Base-by-base conservation (phyloP, 2,329 filamentous ascomycete species). In the Dactylella cylindrospora region DNA sequence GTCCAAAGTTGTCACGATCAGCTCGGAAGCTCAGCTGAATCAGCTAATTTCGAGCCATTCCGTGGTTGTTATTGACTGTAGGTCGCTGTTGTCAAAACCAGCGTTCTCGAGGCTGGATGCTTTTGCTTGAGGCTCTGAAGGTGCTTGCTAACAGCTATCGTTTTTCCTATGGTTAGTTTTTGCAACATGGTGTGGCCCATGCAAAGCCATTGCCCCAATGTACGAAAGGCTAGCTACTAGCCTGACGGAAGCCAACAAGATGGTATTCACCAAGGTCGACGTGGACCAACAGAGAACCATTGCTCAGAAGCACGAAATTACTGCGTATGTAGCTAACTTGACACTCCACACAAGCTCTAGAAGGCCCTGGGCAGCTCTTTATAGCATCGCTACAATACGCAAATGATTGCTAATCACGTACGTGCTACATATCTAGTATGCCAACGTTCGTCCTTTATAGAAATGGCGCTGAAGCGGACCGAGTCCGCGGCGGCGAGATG, bases 401-500 rank as follows among this genome's bases (percentile, higher is more conserved):
- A n/a, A n/a, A n/a, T n/a, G n/a, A n/a, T 17, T 9, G 10, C 15
- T 17, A 31, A 31, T n/a, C 15, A 6, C 10, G 19, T 44, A 36
- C 15, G 15, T 36, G 6, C 36, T 10, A 3, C 10, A n/a, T 26
- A 32, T 50, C 31, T 36, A 33, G 79, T 66, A 90, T 91, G 71
- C 93, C 93, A 6, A 95, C 90, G n/a, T 95, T 97, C 73, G 80
- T 97, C 70, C 80, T 96, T 69, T 94, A 88, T 77, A 85, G 85
- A 68, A 80, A 85, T 70, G 85, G 84, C 67, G 78, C 82, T 65
- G 76, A 83, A 53, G 79, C 82, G 39, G 80, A 85, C 46, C 85
- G 82, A 69, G 80, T 93, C 61, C 79, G 81, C 71, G 90, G 90
- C 36, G 87, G 87, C 41, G 82, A 95, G 71, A 79, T 82, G 10